Conservation (phyloP, 2,329 filamentous ascomycete species). For the Sporothrix euskadiensis region DNA sequence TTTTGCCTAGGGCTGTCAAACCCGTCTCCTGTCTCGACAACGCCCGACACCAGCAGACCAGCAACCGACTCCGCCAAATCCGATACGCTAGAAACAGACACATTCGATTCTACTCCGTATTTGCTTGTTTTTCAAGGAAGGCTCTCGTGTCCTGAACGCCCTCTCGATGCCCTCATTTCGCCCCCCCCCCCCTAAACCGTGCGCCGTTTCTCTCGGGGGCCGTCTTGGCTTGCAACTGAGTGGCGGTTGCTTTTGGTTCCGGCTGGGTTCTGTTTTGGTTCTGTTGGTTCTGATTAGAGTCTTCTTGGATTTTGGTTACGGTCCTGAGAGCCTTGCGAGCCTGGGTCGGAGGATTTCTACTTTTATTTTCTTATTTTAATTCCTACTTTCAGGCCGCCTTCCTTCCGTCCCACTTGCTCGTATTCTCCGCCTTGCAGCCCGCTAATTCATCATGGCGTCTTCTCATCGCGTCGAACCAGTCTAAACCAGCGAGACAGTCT, state of each 20-base stretch:
- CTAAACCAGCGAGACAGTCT: background rate
- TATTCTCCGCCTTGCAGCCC: conserved; percentile 5
- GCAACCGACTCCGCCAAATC: background rate
- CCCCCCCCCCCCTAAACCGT: conserved; percentile 20
- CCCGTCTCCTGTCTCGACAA: background rate
- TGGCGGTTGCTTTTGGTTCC: background rate
- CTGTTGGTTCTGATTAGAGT: background rate
- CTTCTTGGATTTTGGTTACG: too few relatives aligned
- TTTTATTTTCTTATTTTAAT: conserved; percentile 12
- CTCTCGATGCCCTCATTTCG: background rate
- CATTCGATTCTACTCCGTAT: background rate
- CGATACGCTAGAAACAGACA: background rate
- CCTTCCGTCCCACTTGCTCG: background rate
- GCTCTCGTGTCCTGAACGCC: background rate
- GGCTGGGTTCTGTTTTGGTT: background rate
- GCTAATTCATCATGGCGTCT: background rate
- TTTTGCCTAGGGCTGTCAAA: background rate
- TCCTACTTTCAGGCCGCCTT: conserved; percentile 7
- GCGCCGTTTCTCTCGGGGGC: background rate
- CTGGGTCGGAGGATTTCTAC: background rate
- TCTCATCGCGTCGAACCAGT: background rate
- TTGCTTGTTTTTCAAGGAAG: background rate
- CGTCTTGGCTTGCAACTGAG: background rate
- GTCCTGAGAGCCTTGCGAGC: too few relatives aligned
- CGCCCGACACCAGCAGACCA: conserved; percentile 7